Percentiles rank a stretch among this genome's conserved stretches.
Conservation (phyloP, 805 yeast species). For the Ogataea paradorogensis region DNA sequence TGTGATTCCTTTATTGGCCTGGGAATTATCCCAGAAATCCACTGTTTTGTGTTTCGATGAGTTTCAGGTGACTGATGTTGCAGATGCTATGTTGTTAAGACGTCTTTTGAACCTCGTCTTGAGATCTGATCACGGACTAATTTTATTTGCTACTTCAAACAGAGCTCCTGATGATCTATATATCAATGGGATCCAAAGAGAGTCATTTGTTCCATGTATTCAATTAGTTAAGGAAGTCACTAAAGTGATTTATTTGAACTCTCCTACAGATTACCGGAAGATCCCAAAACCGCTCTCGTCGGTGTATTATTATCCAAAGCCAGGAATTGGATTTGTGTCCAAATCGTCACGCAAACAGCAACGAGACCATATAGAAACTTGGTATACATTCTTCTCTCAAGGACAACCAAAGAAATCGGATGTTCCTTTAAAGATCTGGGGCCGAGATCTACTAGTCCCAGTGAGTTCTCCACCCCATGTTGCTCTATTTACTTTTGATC, state of each 20-base stretch:
- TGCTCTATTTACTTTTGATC: conserved; percentile 84
- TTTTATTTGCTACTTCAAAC: conserved; percentile 90
- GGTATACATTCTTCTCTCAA: conserved; percentile 80
- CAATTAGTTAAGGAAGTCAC: conserved; percentile 70
- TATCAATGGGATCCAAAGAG: conserved; percentile 90
- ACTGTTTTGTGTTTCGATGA: conserved; percentile 92
- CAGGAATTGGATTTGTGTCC: conserved; percentile 54
- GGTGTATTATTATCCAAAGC: conserved; percentile 72
- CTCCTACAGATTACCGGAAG: conserved; percentile 93
- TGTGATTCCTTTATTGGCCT: conserved; percentile 79
- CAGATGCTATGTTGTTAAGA: conserved; percentile 95
- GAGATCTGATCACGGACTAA: conserved; percentile 74
- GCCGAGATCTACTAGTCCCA: conserved; percentile 77
- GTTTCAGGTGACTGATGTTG: conserved; percentile 97
- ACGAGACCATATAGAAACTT: conserved; percentile 58
- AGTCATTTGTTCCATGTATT: conserved; percentile 89
- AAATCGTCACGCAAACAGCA: conserved; percentile 50
- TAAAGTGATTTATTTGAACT: conserved; percentile 74
- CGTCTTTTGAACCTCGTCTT: conserved; percentile 66
- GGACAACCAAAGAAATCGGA: conserved; percentile 43
- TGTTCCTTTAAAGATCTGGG: conserved; percentile 70
- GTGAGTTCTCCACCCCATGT: conserved; percentile 71
- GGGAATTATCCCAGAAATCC: conserved; percentile 72
- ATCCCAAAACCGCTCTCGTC: conserved; percentile 79
- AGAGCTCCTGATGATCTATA: conserved; percentile 93